Evolutionary conservation across 1,284 basidiomycete genomes (phyloP).

Genomic region (Cyathus olla): DNA sequence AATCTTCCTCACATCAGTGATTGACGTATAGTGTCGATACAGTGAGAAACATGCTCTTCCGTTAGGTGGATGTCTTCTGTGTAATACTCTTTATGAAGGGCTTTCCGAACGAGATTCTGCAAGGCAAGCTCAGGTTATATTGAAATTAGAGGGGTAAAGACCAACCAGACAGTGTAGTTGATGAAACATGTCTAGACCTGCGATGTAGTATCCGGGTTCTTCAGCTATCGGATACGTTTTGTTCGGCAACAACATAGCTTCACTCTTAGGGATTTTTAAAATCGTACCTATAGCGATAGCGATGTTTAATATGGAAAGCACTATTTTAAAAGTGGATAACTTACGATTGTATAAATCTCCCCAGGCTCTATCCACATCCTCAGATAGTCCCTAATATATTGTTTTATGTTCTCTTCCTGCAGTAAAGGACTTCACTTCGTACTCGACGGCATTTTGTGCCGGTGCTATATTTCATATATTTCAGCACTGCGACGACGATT

Average conservation of each 20-base stretch:
- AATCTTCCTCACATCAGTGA: constrained; percentile 27
- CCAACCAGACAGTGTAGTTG: constrained; percentile 41
- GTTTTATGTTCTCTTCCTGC: constrained; percentile 23
- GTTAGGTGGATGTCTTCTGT: constrained; percentile 10
- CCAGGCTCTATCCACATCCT: constrained; percentile 32
- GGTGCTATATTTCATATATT: constrained; percentile 19
- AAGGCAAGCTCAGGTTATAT: too few relatives aligned
- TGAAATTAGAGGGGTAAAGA: neutral
- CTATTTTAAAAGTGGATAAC: too few relatives aligned
- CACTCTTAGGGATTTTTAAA: constrained; percentile 27
- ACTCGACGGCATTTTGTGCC: constrained; percentile 20
- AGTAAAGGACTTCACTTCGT: constrained; percentile 27
- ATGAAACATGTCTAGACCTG: constrained; percentile 39
- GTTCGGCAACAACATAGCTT: constrained; percentile 35
- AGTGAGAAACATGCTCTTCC: constrained; percentile 30
- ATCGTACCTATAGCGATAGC: constrained; percentile 20
- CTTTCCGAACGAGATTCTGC: constrained; percentile 24
- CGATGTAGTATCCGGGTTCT: constrained; percentile 33
- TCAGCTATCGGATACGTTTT: constrained; percentile 32
- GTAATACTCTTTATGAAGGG: constrained; percentile 19
- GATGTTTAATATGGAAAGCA: neutral
- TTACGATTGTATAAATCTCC: constrained; percentile 31
- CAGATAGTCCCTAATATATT: constrained; percentile 23
- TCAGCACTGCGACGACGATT: too few relatives aligned
- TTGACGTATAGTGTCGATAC: constrained; percentile 34